Base-by-base conservation (phyloP, 2,329 filamentous ascomycete genomes). In the Lecanicillium sp. region DNA sequence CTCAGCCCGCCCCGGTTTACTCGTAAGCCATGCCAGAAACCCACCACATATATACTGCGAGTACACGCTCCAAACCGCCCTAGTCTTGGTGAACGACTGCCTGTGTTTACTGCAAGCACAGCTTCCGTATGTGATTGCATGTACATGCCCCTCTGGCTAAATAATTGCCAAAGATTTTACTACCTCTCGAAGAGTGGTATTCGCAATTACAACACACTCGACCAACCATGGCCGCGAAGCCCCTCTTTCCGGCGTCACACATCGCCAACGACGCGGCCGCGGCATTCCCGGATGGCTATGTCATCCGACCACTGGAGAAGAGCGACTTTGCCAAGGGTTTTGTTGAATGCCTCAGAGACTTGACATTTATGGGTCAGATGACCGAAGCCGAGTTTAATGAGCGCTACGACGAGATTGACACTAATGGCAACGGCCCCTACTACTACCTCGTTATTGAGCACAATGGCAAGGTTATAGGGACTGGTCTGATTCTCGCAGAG, bases 361-460 rank as follows among this genome's bases (percentile, higher is more conserved):
- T 92, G 41, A 90, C 85, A 2, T 84, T 78, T 37, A 83, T 89
- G 28, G 85, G 83, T 34, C 79, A 88, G 31, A 73, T 86, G 40
- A 71, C 70, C 7, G 71, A 82, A 52, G 65, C 72, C 41, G 70
- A 75, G 44, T 90, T 82, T 69, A 70, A 77, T 50, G 64, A 76
- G 52, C 73, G 82, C 28, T 88, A 80, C 57, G 79, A 82, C 45
- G 79, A 82, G 45, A 63, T 65, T 57, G 45, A 53, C 36, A 48
- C 44, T 2, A 44, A 46, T 12, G 58, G 61, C 7, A 53, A 49
- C 34, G 60, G 57, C n/a, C 63, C 62, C 1, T 89, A 90, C 59
- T 88, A 81, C 58, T 68, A 88, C 37, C 60, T 86, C 20, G 80
- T 84, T 33, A 76, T 90, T 41, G 75, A 80, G 47, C 72, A 87